These are phyloP conservation scores for Sporothrix luriei DNA, from an alignment of 2,329 filamentous ascomycete genomes.

Conservation along the genomic window DNA sequence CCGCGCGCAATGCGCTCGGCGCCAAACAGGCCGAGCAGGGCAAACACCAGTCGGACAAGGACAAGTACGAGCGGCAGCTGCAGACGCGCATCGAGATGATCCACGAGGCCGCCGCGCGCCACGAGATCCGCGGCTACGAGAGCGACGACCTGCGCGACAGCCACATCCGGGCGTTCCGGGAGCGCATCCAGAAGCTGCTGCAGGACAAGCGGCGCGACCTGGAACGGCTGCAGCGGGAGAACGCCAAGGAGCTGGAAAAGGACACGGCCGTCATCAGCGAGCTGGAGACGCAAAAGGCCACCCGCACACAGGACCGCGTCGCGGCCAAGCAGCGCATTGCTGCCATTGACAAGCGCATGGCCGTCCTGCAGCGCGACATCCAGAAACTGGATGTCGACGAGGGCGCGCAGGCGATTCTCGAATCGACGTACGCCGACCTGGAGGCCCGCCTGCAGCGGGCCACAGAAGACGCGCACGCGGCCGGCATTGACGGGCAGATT, in stretches of 20 bases:
- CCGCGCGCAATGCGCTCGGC: constrained; percentile 52
- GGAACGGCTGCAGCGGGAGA: constrained; percentile 72
- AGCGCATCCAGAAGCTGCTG: constrained; percentile 72
- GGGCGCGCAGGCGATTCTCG: constrained; percentile 75
- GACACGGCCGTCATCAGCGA: constrained; percentile 73
- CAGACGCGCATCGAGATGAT: constrained; percentile 71
- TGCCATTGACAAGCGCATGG: constrained; percentile 71
- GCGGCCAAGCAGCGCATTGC: constrained; percentile 72
- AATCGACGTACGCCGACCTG: constrained; percentile 71
- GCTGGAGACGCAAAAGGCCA: constrained; percentile 73
- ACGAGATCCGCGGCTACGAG: constrained; percentile 84
- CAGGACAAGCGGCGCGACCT: constrained; percentile 73
- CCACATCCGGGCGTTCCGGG: constrained; percentile 75
- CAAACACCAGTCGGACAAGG: constrained; percentile 81
- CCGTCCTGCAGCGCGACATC: constrained; percentile 66
- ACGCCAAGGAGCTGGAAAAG: constrained; percentile 70
- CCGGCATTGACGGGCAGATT: constrained; percentile 72
- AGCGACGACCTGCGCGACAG: constrained; percentile 69
- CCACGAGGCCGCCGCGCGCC: constrained; percentile 72
- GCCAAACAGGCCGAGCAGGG: constrained; percentile 67
- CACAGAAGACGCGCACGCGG: constrained; percentile 63
- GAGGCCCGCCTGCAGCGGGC: constrained; percentile 63
- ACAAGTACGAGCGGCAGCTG: constrained; percentile 80
- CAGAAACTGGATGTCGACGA: constrained; percentile 81
- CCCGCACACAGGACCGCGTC: constrained; percentile 72